Percentiles rank a stretch among this genome's conserved stretches.
Conservation (phyloP, 1,284 basidiomycete genomes). For the Wolfiporia cocos region DNA sequence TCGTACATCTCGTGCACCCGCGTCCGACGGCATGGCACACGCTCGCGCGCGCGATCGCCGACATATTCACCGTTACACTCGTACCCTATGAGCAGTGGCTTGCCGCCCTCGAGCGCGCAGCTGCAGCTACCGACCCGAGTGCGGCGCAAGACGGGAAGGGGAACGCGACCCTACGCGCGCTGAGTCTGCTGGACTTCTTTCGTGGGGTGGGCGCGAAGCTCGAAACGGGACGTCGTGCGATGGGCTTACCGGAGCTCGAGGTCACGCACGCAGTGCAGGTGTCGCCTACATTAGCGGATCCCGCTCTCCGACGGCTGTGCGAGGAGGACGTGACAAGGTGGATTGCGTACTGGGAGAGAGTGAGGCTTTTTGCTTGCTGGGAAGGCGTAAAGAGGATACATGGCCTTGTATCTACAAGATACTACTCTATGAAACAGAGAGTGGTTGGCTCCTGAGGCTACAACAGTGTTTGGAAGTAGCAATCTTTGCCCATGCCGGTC, state of each 20-base stretch:
- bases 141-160: background rate
- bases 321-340: background rate
- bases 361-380: background rate
- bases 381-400: no score
- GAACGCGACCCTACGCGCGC: background rate
- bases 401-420: no score
- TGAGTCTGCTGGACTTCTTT: background rate
- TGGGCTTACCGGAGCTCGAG: background rate
- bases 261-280: background rate
- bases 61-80: slow-evolving; percentile 14
- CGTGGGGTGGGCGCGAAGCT: background rate
- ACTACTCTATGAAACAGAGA: no score
- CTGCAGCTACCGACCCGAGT: no score
- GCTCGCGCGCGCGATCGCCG: slow-evolving; percentile 13
- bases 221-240: background rate
- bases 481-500: no score
- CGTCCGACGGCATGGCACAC: slow-evolving; percentile 18
- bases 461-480: no score
- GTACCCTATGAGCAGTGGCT: slow-evolving; percentile 22
- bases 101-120: background rate
- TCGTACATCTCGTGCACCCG: slow-evolving; percentile 23
- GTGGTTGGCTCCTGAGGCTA: no score
- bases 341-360: background rate
- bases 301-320: background rate
- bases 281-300: background rate